These are phyloP conservation scores for Daldinia concentrica DNA, from an alignment of 495 filamentous ascomycete species.

Conservation along the genomic window DNA sequence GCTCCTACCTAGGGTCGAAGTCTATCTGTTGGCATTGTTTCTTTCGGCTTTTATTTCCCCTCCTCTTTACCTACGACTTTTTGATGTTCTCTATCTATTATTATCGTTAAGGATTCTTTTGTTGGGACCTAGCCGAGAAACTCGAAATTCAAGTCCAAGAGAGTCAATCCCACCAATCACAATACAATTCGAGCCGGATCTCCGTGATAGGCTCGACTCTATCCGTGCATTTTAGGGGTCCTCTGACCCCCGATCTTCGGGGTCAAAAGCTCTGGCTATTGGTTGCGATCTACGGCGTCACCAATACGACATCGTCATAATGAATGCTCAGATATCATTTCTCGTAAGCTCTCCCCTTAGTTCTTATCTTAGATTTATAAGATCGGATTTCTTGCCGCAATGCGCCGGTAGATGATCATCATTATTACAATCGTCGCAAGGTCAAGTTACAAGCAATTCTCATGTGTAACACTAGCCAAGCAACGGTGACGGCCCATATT, in stretches of 20 bases:
- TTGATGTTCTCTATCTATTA: constrained; percentile 16
- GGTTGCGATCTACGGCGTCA: constrained; percentile 30
- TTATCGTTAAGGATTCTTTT: constrained; percentile 21
- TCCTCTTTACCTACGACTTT: constrained; percentile 15
- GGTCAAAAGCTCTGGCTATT: constrained; percentile 35
- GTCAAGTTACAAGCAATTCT: constrained; percentile 22
- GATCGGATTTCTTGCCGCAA: constrained; percentile 13
- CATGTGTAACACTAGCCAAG: constrained; percentile 34
- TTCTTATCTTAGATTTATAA: constrained; percentile 23
- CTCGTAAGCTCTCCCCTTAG: constrained; percentile 53
- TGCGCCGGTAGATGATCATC: constrained; percentile 3
- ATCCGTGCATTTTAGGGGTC: constrained; percentile 43
- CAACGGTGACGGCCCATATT: constrained; percentile 29
- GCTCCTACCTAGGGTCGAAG: constrained; percentile 25
- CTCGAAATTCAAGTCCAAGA: constrained; percentile 15
- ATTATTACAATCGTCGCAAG: constrained; percentile 19
- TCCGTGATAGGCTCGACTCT: constrained; percentile 38
- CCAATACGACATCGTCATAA: constrained; percentile 47
- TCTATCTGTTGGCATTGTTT: constrained; percentile 21
- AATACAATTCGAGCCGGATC: constrained; percentile 36
- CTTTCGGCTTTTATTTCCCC: constrained; percentile 21
- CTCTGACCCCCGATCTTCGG: constrained; percentile 41
- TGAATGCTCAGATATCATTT: constrained; percentile 67
- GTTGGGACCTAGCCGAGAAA: constrained; percentile 21
- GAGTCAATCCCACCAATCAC: constrained; percentile 41